phyloP scores from a whole-genome alignment of 805 yeast species.

The Kodamaea kaohsiungensis region DNA sequence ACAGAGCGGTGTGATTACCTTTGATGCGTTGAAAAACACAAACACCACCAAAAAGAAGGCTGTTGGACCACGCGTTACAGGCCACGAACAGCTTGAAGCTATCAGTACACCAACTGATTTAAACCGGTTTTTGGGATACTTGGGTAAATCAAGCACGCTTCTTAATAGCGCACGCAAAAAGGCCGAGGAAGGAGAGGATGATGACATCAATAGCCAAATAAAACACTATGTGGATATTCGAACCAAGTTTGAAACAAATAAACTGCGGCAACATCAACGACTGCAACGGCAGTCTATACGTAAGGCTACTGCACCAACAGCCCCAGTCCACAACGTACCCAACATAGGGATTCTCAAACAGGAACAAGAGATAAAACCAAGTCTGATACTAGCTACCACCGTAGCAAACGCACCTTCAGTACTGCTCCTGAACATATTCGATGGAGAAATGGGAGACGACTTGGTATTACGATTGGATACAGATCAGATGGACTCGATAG shows the following conservation, averaged over 20 bases:
- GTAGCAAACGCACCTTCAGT: not conserved
- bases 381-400: conserved; percentile 1
- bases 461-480: conserved; percentile 1
- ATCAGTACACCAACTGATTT: conserved; percentile 26
- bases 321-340: conserved; percentile 1
- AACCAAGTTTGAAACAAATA: conserved; percentile 17
- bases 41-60: conserved; percentile 6
- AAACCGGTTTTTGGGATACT: conserved; percentile 39
- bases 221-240: conserved; percentile 21
- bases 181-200: conserved; percentile 12
- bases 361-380: conserved; percentile 8
- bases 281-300: not conserved
- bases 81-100: conserved; percentile 36
- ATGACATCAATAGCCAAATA: conserved; percentile 18
- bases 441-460: conserved; percentile 9
- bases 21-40: conserved; percentile 35
- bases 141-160: conserved; percentile 37
- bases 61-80: not conserved
- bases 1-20: conserved; percentile 44
- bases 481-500: conserved; percentile 8
- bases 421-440: not conserved
- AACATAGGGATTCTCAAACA: conserved; percentile 6
- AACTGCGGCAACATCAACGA: conserved; percentile 1
- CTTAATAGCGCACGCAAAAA: conserved; percentile 42
- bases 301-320: not conserved